A percentile compares a stretch with the other conserved stretches of the same genome.
phyloP scores from a whole-genome alignment of 352 stramenopile genomes.

The Pythium sukuiense region DNA sequence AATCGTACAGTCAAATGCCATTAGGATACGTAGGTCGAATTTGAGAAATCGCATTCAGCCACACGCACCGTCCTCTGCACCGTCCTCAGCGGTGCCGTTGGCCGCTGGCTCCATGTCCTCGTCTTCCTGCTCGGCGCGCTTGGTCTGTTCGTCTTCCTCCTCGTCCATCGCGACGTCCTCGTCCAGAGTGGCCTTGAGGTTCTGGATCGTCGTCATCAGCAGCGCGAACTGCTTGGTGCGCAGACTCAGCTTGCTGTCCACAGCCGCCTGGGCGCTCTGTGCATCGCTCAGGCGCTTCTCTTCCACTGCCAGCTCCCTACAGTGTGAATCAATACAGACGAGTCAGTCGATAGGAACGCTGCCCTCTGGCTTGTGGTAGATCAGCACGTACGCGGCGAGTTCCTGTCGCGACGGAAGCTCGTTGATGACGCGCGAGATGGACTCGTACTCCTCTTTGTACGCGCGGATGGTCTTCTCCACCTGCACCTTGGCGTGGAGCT shows the following conservation, averaged over 20 bases:
- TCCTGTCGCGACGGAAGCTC: slow-evolving; percentile 67
- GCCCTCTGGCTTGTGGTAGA: not conserved
- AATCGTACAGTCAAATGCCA: not conserved
- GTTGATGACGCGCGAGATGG: slow-evolving; percentile 81
- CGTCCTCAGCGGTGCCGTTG: slow-evolving; percentile 18
- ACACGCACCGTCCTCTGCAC: slow-evolving; percentile 23
- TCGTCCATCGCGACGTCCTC: slow-evolving; percentile 65
- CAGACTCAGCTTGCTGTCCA: slow-evolving; percentile 66
- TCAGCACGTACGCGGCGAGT: slow-evolving; percentile 45
- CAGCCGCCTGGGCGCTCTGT: slow-evolving; percentile 45
- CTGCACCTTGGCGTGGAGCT: slow-evolving; percentile 74
- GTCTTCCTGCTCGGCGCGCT: slow-evolving; percentile 46
- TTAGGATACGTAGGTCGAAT: not conserved
- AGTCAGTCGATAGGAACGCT: not conserved
- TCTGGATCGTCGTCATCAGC: slow-evolving; percentile 83
- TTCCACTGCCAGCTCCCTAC: slow-evolving; percentile 55
- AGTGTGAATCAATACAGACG: not conserved
- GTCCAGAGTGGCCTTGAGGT: slow-evolving; percentile 76
- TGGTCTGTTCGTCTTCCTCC: slow-evolving; percentile 47
- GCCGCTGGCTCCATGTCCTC: slow-evolving; percentile 67
- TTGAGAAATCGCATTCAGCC: not conserved
- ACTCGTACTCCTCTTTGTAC: slow-evolving; percentile 91
- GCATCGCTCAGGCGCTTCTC: slow-evolving; percentile 61
- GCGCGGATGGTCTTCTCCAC: slow-evolving; percentile 71
- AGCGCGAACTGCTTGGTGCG: slow-evolving; percentile 81